Evolutionary conservation across 2,329 filamentous ascomycete species (phyloP), one percentile per base, ranked within the genome.

Genomic region (Fusarium beomiforme): DNA sequence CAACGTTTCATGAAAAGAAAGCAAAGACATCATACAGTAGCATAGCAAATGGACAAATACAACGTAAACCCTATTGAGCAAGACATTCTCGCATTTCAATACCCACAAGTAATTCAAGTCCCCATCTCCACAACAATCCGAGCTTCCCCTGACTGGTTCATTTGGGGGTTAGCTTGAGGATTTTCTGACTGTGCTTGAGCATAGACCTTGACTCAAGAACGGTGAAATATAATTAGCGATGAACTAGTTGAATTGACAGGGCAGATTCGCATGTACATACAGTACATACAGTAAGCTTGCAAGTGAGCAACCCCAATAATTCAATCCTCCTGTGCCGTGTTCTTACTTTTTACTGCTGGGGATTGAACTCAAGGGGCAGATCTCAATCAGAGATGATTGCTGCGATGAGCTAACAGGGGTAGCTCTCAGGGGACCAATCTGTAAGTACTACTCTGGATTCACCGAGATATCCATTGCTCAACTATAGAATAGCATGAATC

Each of bases 371-470:
- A 50, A 53, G 58, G 65, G 69, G 69, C 23, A 72, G 69, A 72
- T 72, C 69, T 72, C 57, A 72, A 72, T 72, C 49, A 72, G 51
- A 54, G 26, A 42, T 44, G 39, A 46, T 44, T 51, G 46, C 63
- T 41, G 14, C 42, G 46, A 49, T 53, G 26, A 69, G 17, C 34
- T 46, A 29, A 67, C 64, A 67, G 43, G 64, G 64, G n/a, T 41
- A 36, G 39, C 55, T 17, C 37, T 56, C 63, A 68, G 64, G 64
- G 63, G 63, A 64, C 33, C 19, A 16, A 36, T 31, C 55, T 55
- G 26, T 26, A 56, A 31, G 29, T 43, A 23, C 31, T 43, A 23
- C 31, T 36, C 47, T 24, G 16, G 5, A 24, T 24, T 36, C 31
- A 26, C 13, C 47, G 39, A n/a, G 21, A 39, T 23, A n/a, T 19